These are phyloP conservation scores for Pestalotiopsis fici DNA, from an alignment of 2,329 filamentous ascomycete species.

Conservation along the genomic window DNA sequence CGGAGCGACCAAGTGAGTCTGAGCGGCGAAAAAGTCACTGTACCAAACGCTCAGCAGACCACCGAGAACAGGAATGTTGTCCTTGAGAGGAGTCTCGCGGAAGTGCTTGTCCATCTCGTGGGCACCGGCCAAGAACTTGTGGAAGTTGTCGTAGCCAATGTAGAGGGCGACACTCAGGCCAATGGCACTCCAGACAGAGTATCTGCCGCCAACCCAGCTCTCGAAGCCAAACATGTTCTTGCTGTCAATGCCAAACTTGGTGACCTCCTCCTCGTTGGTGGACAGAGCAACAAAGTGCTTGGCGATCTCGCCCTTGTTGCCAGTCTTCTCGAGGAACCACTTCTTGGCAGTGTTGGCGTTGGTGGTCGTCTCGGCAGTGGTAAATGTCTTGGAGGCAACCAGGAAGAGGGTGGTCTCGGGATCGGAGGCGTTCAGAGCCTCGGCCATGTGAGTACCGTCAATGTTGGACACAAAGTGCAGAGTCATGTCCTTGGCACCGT, in stretches of 20 bases:
- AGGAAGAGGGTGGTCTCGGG: constrained; percentile 99
- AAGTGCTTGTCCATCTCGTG: constrained; percentile 99
- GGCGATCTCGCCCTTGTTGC: constrained; percentile 80
- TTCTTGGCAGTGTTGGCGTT: constrained; percentile 96
- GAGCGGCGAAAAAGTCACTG: constrained; percentile 96
- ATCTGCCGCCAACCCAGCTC: constrained; percentile 97
- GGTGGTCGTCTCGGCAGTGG: constrained; percentile 93
- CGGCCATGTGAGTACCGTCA: constrained; percentile 95
- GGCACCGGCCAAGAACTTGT: constrained; percentile 90
- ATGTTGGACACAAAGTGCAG: constrained; percentile 99
- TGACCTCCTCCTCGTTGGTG: constrained; percentile 92
- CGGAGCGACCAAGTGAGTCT: constrained; percentile 96
- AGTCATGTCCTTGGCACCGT: constrained; percentile 81
- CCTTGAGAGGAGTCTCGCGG: constrained; percentile 81
- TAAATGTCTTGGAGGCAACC: constrained; percentile 98
- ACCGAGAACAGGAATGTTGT: constrained; percentile 93
- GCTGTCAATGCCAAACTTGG: constrained; percentile 97
- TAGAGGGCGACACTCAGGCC: constrained; percentile 92
- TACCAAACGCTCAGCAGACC: constrained; percentile 98
- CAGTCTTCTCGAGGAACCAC: constrained; percentile 89
- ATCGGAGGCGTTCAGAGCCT: constrained; percentile 85
- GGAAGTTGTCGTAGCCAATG: constrained; percentile 97
- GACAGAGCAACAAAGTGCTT: constrained; percentile 99
- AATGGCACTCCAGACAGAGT: constrained; percentile 99
- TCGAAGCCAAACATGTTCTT: constrained; percentile 99